phyloP scores from a whole-genome alignment of 257 asterid genomes.

The Solanum sparsipilum region DNA sequence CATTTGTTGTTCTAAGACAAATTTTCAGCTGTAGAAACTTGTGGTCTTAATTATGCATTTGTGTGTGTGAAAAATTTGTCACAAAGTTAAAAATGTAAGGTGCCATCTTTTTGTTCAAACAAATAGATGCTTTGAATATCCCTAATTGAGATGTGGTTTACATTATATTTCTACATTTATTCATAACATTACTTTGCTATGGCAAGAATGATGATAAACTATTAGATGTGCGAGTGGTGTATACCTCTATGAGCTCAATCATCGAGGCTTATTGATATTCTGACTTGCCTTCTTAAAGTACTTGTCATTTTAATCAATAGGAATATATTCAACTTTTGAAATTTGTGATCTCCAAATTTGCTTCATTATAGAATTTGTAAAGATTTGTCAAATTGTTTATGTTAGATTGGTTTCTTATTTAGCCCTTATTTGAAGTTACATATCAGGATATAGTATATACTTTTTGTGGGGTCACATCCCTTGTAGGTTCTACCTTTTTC shows the following conservation, averaged over 20 bases:
- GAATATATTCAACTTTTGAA: neutral
- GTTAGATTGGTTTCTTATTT: neutral
- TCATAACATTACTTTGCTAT: neutral
- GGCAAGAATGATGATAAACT: neutral
- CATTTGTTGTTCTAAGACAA: neutral
- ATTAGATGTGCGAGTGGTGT: neutral
- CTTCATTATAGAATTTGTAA: neutral
- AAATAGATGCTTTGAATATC: neutral
- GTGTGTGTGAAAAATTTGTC: neutral
- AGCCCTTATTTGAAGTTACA: too few relatives aligned
- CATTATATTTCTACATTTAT: neutral
- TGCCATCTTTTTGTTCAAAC: neutral
- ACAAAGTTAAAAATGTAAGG: neutral
- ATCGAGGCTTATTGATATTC: conserved; percentile 22
- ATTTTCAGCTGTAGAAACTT: neutral
- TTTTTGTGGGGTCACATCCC: neutral
- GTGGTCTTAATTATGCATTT: neutral
- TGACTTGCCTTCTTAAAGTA: neutral
- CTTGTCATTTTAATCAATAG: neutral
- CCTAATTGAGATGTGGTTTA: neutral
- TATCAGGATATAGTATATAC: neutral
- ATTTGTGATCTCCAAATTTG: neutral
- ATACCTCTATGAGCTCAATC: neutral
- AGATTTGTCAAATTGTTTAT: neutral
- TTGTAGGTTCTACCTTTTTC: neutral